phyloP scores from a whole-genome alignment of 2,329 filamentous ascomycete species.

The Trichophyton equinum region DNA sequence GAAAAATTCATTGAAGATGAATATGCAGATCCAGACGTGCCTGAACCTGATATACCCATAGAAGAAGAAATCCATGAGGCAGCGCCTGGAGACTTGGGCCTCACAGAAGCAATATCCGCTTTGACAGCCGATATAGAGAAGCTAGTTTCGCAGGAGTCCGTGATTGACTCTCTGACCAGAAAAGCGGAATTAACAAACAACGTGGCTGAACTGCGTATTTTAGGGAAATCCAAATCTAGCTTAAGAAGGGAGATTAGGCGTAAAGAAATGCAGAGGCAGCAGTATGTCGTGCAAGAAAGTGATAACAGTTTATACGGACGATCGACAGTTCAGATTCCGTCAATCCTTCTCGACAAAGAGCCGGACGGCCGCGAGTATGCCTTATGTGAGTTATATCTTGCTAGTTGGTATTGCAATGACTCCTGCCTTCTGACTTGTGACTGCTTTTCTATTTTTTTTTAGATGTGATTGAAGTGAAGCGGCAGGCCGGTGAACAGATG shows the following conservation, averaged over 20 bases:
- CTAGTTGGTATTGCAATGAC: background rate
- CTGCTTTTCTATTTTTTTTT: background rate
- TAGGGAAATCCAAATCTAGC: slow-evolving; percentile 88
- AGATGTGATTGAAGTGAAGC: slow-evolving; percentile 79
- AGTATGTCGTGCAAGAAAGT: slow-evolving; percentile 94
- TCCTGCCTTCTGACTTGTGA: background rate
- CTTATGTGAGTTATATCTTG: slow-evolving; percentile 47
- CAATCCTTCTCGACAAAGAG: slow-evolving; percentile 82
- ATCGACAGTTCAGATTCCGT: slow-evolving; percentile 78
- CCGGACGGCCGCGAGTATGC: slow-evolving; percentile 89
- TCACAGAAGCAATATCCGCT: slow-evolving; percentile 82
- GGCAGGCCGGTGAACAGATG: slow-evolving; percentile 89
- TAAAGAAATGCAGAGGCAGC: slow-evolving; percentile 90
- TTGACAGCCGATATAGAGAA: slow-evolving; percentile 88
- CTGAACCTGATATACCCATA: slow-evolving; percentile 46
- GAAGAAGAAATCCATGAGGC: slow-evolving; percentile 85
- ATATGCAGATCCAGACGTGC: slow-evolving; percentile 56
- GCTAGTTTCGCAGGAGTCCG: slow-evolving; percentile 71
- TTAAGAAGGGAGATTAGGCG: slow-evolving; percentile 81
- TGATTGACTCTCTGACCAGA: slow-evolving; percentile 78
- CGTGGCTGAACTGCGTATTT: slow-evolving; percentile 76
- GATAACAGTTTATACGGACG: slow-evolving; percentile 94
- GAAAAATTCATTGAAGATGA: slow-evolving; percentile 77
- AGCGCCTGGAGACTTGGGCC: slow-evolving; percentile 80
- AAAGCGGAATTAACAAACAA: slow-evolving; percentile 98